Evolutionary conservation across 1,139 yeast genomes (phyloP).

Genomic region (Nakaseomyces nivariensis): DNA sequence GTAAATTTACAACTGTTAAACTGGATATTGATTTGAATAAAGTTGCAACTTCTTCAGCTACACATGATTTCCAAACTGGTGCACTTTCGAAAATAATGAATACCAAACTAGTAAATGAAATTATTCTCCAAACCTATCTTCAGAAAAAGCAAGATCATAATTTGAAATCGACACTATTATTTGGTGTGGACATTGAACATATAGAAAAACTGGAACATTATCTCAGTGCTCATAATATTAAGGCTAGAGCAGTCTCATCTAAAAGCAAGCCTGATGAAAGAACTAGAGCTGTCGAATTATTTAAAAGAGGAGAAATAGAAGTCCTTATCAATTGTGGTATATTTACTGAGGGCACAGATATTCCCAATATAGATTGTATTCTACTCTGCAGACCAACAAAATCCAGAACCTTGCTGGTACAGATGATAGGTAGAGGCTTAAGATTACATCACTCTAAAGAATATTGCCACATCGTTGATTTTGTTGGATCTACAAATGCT

Average conservation of each 20-base stretch:
- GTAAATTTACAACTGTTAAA: conserved; percentile 51
- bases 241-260: conserved; percentile 69
- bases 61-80: conserved; percentile 43
- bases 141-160: conserved; percentile 24
- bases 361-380: conserved; percentile 79
- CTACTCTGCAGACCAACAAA: conserved; percentile 74
- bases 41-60: conserved; percentile 30
- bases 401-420: conserved; percentile 61
- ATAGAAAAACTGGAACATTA: conserved; percentile 45
- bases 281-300: conserved; percentile 43
- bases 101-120: conserved; percentile 41
- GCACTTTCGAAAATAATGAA: conserved; percentile 50
- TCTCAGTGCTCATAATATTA: conserved; percentile 51
- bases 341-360: conserved; percentile 92
- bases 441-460: conserved; percentile 52
- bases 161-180: conserved; percentile 59
- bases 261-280: conserved; percentile 49
- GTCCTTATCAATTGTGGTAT: conserved; percentile 84
- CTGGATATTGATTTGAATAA: conserved; percentile 29
- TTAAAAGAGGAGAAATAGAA: conserved; percentile 51
- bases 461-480: conserved; percentile 67
- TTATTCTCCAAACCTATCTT: conserved; percentile 51
- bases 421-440: conserved; percentile 89
- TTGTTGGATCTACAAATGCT: conserved; percentile 46
- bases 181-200: conserved; percentile 69